Evolutionary conservation across 2,329 filamentous ascomycete species (phyloP).

Genomic region (Ilyonectria mors-panacis): DNA sequence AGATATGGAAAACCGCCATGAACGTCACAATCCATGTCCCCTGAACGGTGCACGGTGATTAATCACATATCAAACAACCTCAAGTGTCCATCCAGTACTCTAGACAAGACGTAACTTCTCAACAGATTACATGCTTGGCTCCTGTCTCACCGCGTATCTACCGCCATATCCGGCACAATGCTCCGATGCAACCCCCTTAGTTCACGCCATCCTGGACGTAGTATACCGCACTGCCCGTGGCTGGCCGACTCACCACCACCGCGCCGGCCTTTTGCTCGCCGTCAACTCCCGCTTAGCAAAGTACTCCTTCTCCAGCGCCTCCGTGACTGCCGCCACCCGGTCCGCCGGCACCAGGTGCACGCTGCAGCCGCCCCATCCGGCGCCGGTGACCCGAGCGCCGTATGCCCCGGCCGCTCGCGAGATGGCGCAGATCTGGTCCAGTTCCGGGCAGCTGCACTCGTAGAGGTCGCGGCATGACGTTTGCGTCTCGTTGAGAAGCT

Average conservation of each 20-base stretch:
- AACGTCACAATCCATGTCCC: not conserved
- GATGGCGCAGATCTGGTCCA: slow-evolving; percentile 90
- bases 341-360: slow-evolving; percentile 92
- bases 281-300: slow-evolving; percentile 78
- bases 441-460: slow-evolving; percentile 92
- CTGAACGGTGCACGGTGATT: not conserved
- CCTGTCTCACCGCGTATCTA: slow-evolving; percentile 1
- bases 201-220: slow-evolving; percentile 52
- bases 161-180: not conserved
- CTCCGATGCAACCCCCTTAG: slow-evolving; percentile 24
- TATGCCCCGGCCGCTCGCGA: slow-evolving; percentile 84
- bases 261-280: slow-evolving; percentile 82
- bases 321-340: slow-evolving; percentile 83
- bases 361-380: slow-evolving; percentile 96
- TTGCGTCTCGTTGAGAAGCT: slow-evolving; percentile 91
- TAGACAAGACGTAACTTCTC: not conserved
- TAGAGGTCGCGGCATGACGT: slow-evolving; percentile 88
- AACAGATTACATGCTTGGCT: not conserved
- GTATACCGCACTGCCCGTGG: slow-evolving; percentile 76
- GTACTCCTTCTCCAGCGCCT: slow-evolving; percentile 85
- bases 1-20: too few species aligned
- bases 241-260: slow-evolving; percentile 91
- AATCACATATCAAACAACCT: not conserved
- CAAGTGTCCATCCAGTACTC: too few species aligned
- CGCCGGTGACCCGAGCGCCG: slow-evolving; percentile 89